Percentiles rank a stretch among this genome's conserved stretches.
phyloP scores from a whole-genome alignment of 2,329 filamentous ascomycete genomes.

The Colletotrichum brevisporum region DNA sequence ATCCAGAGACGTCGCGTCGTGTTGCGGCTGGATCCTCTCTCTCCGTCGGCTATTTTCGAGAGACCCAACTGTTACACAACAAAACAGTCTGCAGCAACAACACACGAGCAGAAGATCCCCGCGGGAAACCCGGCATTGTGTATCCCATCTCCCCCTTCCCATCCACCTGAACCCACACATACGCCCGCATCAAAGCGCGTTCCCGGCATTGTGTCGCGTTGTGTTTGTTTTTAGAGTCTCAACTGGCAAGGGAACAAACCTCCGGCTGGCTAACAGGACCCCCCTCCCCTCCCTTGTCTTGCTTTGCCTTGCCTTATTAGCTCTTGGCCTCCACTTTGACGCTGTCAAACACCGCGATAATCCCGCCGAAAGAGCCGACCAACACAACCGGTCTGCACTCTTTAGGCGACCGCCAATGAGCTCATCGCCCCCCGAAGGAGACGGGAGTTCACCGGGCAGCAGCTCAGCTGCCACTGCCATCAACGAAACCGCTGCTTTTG shows the following conservation, averaged over 20 bases:
- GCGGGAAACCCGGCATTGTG: background rate
- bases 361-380: slow-evolving; percentile 23
- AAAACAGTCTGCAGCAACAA: background rate
- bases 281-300: background rate
- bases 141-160: background rate
- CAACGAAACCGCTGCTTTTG: background rate
- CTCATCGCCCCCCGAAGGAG: slow-evolving; percentile 16
- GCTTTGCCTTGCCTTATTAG: no score
- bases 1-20: background rate
- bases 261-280: background rate
- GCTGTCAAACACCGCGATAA: background rate
- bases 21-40: background rate
- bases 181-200: slow-evolving; percentile 17
- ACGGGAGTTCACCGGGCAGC: slow-evolving; percentile 18
- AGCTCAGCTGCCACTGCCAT: background rate
- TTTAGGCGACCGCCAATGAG: slow-evolving; percentile 27
- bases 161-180: slow-evolving; percentile 1
- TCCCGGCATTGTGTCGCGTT: no score
- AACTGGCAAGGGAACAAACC: background rate
- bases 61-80: slow-evolving; percentile 12
- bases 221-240: background rate
- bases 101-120: background rate
- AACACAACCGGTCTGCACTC: background rate
- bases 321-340: slow-evolving; percentile 22
- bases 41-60: slow-evolving; percentile 23